Evolutionary conservation across 2,329 filamentous ascomycete species (phyloP).

Genomic region (Hypoxylon sp.): DNA sequence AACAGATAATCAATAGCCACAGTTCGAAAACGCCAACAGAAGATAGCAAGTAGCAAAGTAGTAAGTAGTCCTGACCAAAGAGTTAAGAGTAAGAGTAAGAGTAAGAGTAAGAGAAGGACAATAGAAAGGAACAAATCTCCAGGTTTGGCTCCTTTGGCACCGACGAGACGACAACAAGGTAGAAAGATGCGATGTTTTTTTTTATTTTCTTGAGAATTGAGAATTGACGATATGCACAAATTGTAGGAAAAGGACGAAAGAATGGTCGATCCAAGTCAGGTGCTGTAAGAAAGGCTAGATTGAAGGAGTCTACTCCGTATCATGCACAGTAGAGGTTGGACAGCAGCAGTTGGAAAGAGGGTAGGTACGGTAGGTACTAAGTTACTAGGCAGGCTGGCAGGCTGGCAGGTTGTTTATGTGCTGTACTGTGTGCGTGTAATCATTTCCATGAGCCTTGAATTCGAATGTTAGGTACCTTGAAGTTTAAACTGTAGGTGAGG

Average conservation of each 20-base stretch:
- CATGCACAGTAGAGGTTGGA: slow-evolving; percentile 23
- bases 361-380: too few relatives aligned
- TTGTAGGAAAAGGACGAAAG: slow-evolving; percentile 25
- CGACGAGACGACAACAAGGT: slow-evolving; percentile 23
- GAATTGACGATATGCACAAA: slow-evolving; percentile 32
- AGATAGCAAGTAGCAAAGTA: slow-evolving; percentile 12
- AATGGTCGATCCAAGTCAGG: slow-evolving; percentile 31
- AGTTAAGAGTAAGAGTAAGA: slow-evolving; percentile 10
- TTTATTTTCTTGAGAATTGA: neutral
- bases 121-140: slow-evolving; percentile 6
- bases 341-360: too few relatives aligned
- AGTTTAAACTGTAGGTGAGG: neutral
- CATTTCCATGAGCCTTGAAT: too few relatives aligned
- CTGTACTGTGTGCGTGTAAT: slow-evolving; percentile 7
- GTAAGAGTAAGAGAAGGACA: neutral
- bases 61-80: slow-evolving; percentile 8
- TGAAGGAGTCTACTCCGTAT: slow-evolving; percentile 21
- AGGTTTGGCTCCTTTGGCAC: slow-evolving; percentile 5
- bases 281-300: slow-evolving; percentile 15
- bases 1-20: too few relatives aligned
- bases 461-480: too few relatives aligned
- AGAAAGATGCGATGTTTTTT: slow-evolving; percentile 26
- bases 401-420: too few relatives aligned
- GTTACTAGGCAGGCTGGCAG: too few relatives aligned
- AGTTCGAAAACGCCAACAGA: slow-evolving; percentile 18